Evolutionary conservation across 331 rosid genomes (phyloP).

Genomic region (Phaseolus coccineus): DNA sequence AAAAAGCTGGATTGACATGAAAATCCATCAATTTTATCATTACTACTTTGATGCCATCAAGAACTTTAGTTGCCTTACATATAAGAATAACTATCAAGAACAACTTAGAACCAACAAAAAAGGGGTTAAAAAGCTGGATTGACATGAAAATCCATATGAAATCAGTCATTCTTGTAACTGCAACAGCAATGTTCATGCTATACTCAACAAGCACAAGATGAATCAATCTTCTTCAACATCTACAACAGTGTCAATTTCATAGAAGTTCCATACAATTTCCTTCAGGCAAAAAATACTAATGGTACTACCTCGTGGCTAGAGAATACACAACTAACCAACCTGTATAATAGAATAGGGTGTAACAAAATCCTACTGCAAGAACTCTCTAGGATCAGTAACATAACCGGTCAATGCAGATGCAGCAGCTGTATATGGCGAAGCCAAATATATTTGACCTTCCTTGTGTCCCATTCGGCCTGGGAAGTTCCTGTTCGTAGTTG

Average conservation of each 20-base stretch:
- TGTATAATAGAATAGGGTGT: constrained; percentile 14
- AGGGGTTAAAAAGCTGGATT: neutral
- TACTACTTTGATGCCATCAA: neutral
- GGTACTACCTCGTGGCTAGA: constrained; percentile 26
- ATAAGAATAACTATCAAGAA: neutral
- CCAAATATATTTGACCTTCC: constrained; percentile 93
- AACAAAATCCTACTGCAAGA: constrained; percentile 65
- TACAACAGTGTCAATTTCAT: neutral
- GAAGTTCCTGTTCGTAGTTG: constrained; percentile 97
- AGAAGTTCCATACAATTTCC: constrained; percentile 3
- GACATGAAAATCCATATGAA: constrained; percentile 19
- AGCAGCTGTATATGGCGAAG: constrained; percentile 95
- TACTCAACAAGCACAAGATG: neutral
- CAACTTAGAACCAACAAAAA: neutral
- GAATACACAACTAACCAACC: constrained; percentile 39
- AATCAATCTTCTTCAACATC: neutral
- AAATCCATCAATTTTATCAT: neutral
- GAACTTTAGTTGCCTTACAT: neutral
- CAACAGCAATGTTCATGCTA: neutral
- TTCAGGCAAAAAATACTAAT: neutral
- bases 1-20: neutral
- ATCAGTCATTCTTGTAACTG: neutral
- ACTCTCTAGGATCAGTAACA: constrained; percentile 94
- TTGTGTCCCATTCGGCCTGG: constrained; percentile 98
- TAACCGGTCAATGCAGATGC: constrained; percentile 98